Base-by-base conservation (phyloP, 2,329 filamentous ascomycete species). In the Aureobasidium sp. region DNA sequence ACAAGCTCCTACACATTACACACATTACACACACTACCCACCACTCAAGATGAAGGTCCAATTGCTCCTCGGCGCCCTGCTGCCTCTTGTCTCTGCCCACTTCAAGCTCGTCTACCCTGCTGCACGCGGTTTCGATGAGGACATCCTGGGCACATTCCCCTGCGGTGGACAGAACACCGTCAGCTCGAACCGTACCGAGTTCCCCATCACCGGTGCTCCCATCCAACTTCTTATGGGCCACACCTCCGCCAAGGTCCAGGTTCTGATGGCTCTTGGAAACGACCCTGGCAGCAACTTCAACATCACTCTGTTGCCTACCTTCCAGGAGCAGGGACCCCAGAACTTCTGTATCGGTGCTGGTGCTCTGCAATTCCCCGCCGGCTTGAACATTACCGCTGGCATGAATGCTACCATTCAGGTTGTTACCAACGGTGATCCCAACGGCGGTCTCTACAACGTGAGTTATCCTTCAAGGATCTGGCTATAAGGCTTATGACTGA, bases 401-500 rank as follows among this genome's bases (percentile, higher is more conserved):
- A 79, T 81, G 65, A 78, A 82, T 51, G 88, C 81, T 14, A 87
- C 83, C 36, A 76, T 91, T 60, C 88, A 91, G 75, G 83, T 91
- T 55, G 80, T 90, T 39, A 86, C 84, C 4, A 77, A 84, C 50
- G 85, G 83, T 32, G 77, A 82, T 27, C 77, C 76, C 4, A 81
- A 78, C 25, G 80, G 78, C 42, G 85, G 87, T 16, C 75, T 91
- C 36, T 91, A 90, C 74, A 88, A 81, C 68, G 79, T 81, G 69
- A 63, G 76, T 68, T 13, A 13, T 27, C 14, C 16, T 39, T 1
- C 7, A 16, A 9, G 2, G 2, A 5, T 3, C 9, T 21, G 14
- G 21, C 21, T 21, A 21, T 21, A 21, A 4, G 5, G 5, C 21
- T 2, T 16, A 11, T 9, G 21, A 51, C 48, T 61, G 48, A 51